Evolutionary conservation across 2,329 filamentous ascomycete species (phyloP).

Genomic region (Ophiostoma sp.): DNA sequence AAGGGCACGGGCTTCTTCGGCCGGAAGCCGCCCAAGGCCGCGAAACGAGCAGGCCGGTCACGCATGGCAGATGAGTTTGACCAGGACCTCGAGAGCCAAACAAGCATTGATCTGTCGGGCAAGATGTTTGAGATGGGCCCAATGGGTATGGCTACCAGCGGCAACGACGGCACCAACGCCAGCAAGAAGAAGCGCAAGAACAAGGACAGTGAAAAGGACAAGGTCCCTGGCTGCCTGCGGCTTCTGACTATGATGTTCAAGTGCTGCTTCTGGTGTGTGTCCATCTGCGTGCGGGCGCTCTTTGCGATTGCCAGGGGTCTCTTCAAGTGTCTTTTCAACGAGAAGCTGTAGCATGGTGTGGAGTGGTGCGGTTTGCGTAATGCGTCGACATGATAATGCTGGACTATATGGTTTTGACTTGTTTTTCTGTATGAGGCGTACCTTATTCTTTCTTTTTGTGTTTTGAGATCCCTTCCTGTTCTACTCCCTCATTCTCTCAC

Average conservation of each 20-base stretch:
- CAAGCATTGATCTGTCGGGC: constrained; percentile 40
- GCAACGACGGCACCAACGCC: background rate
- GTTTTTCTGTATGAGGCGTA: background rate
- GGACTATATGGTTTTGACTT: background rate
- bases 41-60: constrained; percentile 26
- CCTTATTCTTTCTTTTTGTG: background rate
- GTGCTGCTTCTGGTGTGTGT: constrained; percentile 53
- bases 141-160: background rate
- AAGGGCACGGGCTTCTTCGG: constrained; percentile 17
- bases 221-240: constrained; percentile 46
- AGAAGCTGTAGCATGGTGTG: constrained; percentile 34
- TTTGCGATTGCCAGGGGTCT: constrained; percentile 46
- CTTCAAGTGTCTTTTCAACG: constrained; percentile 45
- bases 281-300: constrained; percentile 50
- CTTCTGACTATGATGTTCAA: constrained; percentile 52
- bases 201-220: constrained; percentile 40
- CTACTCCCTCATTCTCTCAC: background rate
- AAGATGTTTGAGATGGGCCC: constrained; percentile 35
- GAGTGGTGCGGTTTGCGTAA: constrained; percentile 24
- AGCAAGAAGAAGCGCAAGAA: constrained; percentile 10
- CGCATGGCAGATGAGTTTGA: constrained; percentile 52
- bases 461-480: constrained; percentile 10
- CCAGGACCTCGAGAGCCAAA: constrained; percentile 59
- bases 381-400: background rate
- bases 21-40: constrained; percentile 26